Base-by-base conservation (phyloP, 2,329 filamentous ascomycete genomes). In the Phaeosphaeria sp. region DNA sequence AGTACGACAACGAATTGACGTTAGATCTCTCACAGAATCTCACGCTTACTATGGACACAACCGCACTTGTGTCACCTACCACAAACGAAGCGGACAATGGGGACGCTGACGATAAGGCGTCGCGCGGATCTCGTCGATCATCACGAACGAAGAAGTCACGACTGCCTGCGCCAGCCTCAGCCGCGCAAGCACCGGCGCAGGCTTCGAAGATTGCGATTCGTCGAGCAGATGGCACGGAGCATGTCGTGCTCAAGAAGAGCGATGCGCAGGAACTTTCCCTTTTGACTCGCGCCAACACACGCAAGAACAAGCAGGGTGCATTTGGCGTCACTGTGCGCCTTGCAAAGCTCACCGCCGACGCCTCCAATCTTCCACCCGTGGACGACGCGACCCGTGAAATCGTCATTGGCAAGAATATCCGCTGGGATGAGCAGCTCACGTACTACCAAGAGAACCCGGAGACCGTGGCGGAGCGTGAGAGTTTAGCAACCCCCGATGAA, bases 241-340 rank as follows among this genome's bases (percentile, higher is more conserved):
- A 77, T 4, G 75, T 83, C 7, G 68, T 79, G 9, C 72, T 83
- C 30, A 82, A 81, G 68, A 79, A 78, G 61, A 78, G 78, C 6
- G 81, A 84, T 56, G 80, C 81, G 17, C 82, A 84, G 57, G 78
- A 82, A 55, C 67, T 83, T 8, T 76, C 80, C 11, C 66, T 77
- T 11, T 53, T 78, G 17, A 84, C 82, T 1, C 75, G 78, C 33
- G 72, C 70, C 49, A 84, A 84, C 63, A 84, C 82, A 8, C 75
- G 79, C 42, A 81, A 80, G 67, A 84, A 84, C 68, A 84, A 83
- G 57, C 78, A 78, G 46, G 78, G 77, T 22, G 75, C 78, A 17
- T 61, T 83, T 22, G 68, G 78, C 51, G 81, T 82, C 45, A 72
- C 67, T n/a, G 62, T 79, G 8, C 75, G 79, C 30, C 68, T 84